phyloP scores from a whole-genome alignment of 2,329 filamentous ascomycete species.

The Ceratocystis alfenasii region DNA sequence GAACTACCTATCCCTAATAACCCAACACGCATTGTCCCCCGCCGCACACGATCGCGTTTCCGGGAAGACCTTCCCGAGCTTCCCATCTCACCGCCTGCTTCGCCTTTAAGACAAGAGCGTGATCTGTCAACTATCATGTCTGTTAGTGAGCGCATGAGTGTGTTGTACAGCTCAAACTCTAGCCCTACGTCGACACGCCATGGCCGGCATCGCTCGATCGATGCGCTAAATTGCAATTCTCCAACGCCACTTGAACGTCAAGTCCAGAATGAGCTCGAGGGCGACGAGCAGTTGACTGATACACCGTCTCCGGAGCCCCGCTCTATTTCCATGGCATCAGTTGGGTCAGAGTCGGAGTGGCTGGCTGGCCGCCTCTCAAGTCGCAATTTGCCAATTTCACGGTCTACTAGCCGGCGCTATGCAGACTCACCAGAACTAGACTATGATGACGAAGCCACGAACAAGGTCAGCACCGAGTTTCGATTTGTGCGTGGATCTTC shows the following conservation, averaged over 20 bases:
- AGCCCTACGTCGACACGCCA: conserved; percentile 13
- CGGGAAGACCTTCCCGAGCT: conserved; percentile 82
- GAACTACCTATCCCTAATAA: conserved; percentile 28
- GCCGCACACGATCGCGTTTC: conserved; percentile 80
- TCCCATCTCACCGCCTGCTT: conserved; percentile 73
- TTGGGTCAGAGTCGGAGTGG: conserved; percentile 95
- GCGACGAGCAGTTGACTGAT: conserved; percentile 7
- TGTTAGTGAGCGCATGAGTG: conserved; percentile 19
- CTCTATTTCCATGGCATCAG: conserved; percentile 79
- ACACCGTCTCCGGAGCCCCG: conserved; percentile 41
- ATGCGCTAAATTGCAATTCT: conserved; percentile 18
- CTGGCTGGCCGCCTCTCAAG: conserved; percentile 55
- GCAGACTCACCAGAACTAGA: conserved; percentile 49
- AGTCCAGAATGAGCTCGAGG: not conserved
- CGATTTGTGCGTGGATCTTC: conserved; percentile 13
- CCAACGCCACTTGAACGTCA: conserved; percentile 23
- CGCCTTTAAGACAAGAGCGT: conserved; percentile 29
- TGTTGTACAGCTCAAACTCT: conserved; percentile 18
- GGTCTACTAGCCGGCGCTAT: conserved; percentile 30
- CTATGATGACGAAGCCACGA: conserved; percentile 23
- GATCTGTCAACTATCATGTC: conserved; percentile 21
- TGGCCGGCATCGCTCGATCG: conserved; percentile 19
- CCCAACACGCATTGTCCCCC: conserved; percentile 42
- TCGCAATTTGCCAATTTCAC: conserved; percentile 23
- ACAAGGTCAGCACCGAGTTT: conserved; percentile 11